Conservation (phyloP, 345 rosid species). For the Zanthoxylum bungeanum region DNA sequence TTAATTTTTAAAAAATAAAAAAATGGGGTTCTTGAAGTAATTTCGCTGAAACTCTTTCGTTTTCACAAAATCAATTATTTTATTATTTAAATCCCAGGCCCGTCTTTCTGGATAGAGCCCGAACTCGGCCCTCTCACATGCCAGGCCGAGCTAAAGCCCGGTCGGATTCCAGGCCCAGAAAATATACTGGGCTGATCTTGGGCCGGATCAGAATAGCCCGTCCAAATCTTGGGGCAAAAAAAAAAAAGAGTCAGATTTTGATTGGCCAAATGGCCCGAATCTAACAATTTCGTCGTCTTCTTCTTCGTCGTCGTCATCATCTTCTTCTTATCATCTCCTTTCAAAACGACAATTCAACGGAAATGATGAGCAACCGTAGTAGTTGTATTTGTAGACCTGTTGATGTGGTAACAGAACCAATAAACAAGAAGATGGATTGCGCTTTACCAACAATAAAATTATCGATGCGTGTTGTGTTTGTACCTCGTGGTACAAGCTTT, state of each 20-base stretch:
- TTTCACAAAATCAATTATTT: too few relatives aligned
- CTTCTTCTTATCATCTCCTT: background rate
- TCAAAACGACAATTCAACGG: background rate
- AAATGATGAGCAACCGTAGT: conserved; percentile 26
- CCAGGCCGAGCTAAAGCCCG: too few relatives aligned
- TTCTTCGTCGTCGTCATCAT: background rate
- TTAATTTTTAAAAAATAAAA: too few relatives aligned
- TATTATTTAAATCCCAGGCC: too few relatives aligned
- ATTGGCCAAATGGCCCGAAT: too few relatives aligned
- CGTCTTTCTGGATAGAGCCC: too few relatives aligned
- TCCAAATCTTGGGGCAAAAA: background rate
- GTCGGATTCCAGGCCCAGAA: background rate
- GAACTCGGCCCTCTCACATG: too few relatives aligned
- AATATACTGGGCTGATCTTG: background rate
- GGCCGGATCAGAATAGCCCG: background rate
- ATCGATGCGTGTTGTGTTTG: conserved; percentile 17
- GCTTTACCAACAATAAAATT: conserved; percentile 3
- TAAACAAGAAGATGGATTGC: conserved; percentile 14
- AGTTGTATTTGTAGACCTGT: background rate
- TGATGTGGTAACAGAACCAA: conserved; percentile 27
- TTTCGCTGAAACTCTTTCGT: too few relatives aligned
- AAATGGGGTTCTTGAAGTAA: too few relatives aligned
- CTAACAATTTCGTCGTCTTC: background rate
- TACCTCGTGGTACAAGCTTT: conserved; percentile 12
- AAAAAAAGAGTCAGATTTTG: conserved; percentile 7